Evolutionary conservation across 2,329 filamentous ascomycete species (phyloP).

Genomic region (Exophiala lecanii-corni): DNA sequence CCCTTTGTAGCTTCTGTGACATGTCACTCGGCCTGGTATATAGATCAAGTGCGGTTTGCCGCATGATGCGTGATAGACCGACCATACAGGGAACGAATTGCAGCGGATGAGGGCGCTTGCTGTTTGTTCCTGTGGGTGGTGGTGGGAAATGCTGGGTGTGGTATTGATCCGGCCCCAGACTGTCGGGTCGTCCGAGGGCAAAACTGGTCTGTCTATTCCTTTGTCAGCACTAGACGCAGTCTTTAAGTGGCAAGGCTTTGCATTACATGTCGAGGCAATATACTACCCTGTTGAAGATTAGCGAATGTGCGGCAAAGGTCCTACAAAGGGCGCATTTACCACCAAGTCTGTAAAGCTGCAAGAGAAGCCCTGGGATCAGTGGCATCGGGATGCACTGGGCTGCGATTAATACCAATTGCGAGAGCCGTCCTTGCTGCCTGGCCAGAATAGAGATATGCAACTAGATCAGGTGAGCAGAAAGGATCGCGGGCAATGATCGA

Average conservation of each 20-base stretch:
- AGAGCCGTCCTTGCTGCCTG: slow-evolving; percentile 45
- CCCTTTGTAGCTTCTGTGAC: slow-evolving; percentile 34
- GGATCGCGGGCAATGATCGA: neutral
- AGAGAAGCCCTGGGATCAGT: slow-evolving; percentile 32
- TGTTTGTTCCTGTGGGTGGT: too few relatives aligned
- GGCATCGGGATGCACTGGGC: slow-evolving; percentile 27
- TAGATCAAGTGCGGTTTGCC: slow-evolving; percentile 37
- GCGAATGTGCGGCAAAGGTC: slow-evolving; percentile 13
- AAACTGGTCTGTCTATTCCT: slow-evolving; percentile 40
- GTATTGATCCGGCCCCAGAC: slow-evolving; percentile 46
- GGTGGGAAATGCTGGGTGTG: slow-evolving; percentile 42
- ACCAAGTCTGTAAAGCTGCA: slow-evolving; percentile 45
- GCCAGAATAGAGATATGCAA: slow-evolving; percentile 47
- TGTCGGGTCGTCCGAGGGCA: slow-evolving; percentile 46
- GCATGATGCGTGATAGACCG: slow-evolving; percentile 38
- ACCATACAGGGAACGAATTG: slow-evolving; percentile 41
- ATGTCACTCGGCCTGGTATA: slow-evolving; percentile 35
- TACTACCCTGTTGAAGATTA: slow-evolving; percentile 13
- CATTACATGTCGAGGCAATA: slow-evolving; percentile 29
- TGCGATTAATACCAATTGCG: slow-evolving; percentile 45
- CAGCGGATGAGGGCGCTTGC: slow-evolving; percentile 16
- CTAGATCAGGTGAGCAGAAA: slow-evolving; percentile 8
- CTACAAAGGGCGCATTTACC: slow-evolving; percentile 39
- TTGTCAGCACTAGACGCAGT: slow-evolving; percentile 3
- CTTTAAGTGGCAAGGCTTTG: too few relatives aligned